Evolutionary conservation across 768 basidiomycete species (phyloP), one percentile per base, ranked within the genome.

Genomic region (Butyriboletus loyo): DNA sequence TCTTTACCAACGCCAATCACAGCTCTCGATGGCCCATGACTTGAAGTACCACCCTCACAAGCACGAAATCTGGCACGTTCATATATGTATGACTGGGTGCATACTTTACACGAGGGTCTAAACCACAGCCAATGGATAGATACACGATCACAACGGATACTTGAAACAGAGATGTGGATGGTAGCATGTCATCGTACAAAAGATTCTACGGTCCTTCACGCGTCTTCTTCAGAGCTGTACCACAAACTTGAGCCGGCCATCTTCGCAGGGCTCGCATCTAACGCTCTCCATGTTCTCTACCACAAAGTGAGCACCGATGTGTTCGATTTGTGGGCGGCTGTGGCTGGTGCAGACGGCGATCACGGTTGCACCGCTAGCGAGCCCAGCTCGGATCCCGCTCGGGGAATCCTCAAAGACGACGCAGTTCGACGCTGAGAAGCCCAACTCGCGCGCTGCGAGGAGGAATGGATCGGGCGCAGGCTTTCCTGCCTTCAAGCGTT

Each of bases 321-420:
- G 71, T 59, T 79, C 75, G 41, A 83, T 79, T 61, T 81, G 73
- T 27, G 68, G 60, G 48, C 84, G 71, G 58, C 81, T 76, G 61
- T 90, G 88, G 49, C 79, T 82, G 9, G 89, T 91, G 73, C 86
- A 88, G 10, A 89, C 62, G 5, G 88, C 89, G 36, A 91, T 75
- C 22, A 88, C 87, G 11, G 77, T 84, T 13, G 85, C 83, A 30
- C 89, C 89, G 30, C 84, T 81, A 0, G 87, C 87, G 30, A 86
- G 78, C 11, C 88, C 89, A 0, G 86, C 81, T 27, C 75, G 73
- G 64, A 92, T 84, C 21, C 86, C 79, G 48, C 75, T 76, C 30
- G 82, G 77, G 39, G 82, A 89, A 62, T 92, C 89, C 63, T 89
- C 88, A 46, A 92, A 83, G 27, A 91, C 89, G 58, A 92, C 78